Conservation (phyloP, 2,329 filamentous ascomycete species). For the Penicillium sp. region DNA sequence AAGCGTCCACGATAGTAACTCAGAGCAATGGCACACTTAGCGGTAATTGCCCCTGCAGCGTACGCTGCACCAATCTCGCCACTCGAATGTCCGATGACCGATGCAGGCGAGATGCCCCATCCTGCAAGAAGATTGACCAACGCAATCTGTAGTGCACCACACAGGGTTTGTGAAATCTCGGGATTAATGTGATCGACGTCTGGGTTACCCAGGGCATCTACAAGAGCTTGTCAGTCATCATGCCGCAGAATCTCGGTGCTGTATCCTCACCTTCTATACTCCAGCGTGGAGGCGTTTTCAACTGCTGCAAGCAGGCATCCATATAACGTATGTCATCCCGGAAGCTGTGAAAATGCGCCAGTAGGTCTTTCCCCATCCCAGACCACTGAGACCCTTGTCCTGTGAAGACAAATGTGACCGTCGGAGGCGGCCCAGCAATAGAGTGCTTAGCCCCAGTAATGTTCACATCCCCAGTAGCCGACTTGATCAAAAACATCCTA, state of each 20-base stretch:
- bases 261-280: slow-evolving; percentile 7
- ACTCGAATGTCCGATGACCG: slow-evolving; percentile 32
- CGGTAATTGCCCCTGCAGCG: slow-evolving; percentile 22
- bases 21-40: slow-evolving; percentile 15
- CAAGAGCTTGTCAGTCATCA: not conserved
- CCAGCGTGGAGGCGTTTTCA: slow-evolving; percentile 5
- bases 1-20: slow-evolving; percentile 22
- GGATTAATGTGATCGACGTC: slow-evolving; percentile 17
- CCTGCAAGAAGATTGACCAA: slow-evolving; percentile 26
- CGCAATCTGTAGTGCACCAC: slow-evolving; percentile 33
- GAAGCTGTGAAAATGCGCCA: slow-evolving; percentile 19
- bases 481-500: slow-evolving; percentile 10
- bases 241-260: too few relatives aligned
- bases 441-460: not conserved
- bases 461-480: not conserved
- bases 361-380: slow-evolving; percentile 29
- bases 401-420: slow-evolving; percentile 30
- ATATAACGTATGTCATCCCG: slow-evolving; percentile 13
- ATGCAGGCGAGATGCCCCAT: slow-evolving; percentile 21
- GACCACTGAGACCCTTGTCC: slow-evolving; percentile 38
- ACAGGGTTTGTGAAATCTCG: slow-evolving; percentile 29
- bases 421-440: not conserved
- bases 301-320: slow-evolving; percentile 11
- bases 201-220: slow-evolving; percentile 6
- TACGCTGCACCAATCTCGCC: slow-evolving; percentile 39